These are phyloP conservation scores for Candida tibetensis DNA, from an alignment of 805 yeast genomes.

Conservation along the genomic window DNA sequence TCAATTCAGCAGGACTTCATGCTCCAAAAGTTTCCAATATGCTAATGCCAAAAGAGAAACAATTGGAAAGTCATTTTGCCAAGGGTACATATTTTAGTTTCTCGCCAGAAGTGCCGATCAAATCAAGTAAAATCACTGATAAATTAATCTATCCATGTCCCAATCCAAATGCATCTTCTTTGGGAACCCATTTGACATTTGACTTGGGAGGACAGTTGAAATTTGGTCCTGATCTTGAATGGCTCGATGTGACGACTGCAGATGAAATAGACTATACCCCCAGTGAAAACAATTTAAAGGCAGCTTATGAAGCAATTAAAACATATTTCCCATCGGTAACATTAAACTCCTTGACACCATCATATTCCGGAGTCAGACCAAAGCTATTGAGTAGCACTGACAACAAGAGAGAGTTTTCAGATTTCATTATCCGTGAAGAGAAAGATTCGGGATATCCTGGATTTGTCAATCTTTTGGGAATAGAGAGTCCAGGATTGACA, in stretches of 20 bases:
- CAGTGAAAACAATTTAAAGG: slow-evolving; percentile 44
- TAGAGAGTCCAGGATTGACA: slow-evolving; percentile 90
- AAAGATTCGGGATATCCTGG: slow-evolving; percentile 68
- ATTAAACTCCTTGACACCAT: slow-evolving; percentile 52
- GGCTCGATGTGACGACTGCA: slow-evolving; percentile 49
- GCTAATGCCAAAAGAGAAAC: slow-evolving; percentile 61
- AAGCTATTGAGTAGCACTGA: slow-evolving; percentile 52
- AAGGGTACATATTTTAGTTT: slow-evolving; percentile 81
- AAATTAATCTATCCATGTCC: slow-evolving; percentile 69
- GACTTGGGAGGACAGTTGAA: slow-evolving; percentile 75
- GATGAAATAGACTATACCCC: slow-evolving; percentile 46
- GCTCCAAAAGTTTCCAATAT: slow-evolving; percentile 72
- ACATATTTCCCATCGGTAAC: slow-evolving; percentile 64
- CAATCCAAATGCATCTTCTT: slow-evolving; percentile 63
- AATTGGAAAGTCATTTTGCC: slow-evolving; percentile 62
- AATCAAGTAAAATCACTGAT: slow-evolving; percentile 22
- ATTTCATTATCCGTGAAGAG: slow-evolving; percentile 71
- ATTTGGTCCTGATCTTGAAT: slow-evolving; percentile 89
- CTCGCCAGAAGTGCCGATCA: slow-evolving; percentile 43
- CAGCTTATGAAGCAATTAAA: slow-evolving; percentile 57
- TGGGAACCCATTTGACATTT: slow-evolving; percentile 86
- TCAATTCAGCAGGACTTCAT: slow-evolving; percentile 77
- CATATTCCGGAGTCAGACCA: slow-evolving; percentile 84
- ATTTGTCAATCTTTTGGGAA: slow-evolving; percentile 74
- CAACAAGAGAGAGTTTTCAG: slow-evolving; percentile 50